phyloP scores from a whole-genome alignment of 345 rosid species.

The Anastatica hierochuntica region DNA sequence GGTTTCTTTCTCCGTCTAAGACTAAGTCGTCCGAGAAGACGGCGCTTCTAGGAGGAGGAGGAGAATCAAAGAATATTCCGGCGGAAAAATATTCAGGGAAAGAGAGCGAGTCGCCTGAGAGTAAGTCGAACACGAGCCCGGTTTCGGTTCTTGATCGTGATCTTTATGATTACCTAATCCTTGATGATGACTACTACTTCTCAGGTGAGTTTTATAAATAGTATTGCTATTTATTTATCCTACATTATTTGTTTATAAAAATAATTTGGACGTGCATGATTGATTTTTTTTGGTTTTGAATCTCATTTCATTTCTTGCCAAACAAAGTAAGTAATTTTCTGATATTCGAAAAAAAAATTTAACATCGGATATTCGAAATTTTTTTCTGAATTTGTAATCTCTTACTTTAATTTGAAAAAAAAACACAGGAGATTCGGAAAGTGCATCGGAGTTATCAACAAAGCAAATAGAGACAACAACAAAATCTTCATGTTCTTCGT shows the following conservation, averaged over 20 bases:
- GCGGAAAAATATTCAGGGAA: no score
- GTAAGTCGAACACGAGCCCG: no score
- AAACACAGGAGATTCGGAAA: conserved; percentile 25
- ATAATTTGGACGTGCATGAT: no score
- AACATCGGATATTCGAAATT: background rate
- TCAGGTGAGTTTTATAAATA: no score
- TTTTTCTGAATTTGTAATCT: conserved; percentile 3
- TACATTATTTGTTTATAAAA: no score
- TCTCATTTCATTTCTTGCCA: no score
- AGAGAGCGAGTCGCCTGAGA: no score
- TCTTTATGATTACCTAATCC: no score
- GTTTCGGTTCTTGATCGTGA: no score
- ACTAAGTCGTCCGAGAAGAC: conserved; percentile 18
- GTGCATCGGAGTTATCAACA: conserved; percentile 26
- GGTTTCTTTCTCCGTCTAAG: conserved; percentile 28
- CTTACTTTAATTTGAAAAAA: conserved; percentile 26
- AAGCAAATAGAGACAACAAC: conserved; percentile 14
- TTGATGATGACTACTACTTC: no score
- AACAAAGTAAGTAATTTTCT: background rate
- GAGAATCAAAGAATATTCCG: no score
- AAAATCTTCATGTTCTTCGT: conserved; percentile 24
- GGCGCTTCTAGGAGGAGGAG: conserved; percentile 16
- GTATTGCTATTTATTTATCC: no score
- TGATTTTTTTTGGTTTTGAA: background rate
- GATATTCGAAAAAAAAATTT: background rate